Percentiles rank a stretch among this genome's conserved stretches.
Evolutionary conservation across 208 protist genomes (phyloP).

Genomic region (Crithidia bombi): DNA sequence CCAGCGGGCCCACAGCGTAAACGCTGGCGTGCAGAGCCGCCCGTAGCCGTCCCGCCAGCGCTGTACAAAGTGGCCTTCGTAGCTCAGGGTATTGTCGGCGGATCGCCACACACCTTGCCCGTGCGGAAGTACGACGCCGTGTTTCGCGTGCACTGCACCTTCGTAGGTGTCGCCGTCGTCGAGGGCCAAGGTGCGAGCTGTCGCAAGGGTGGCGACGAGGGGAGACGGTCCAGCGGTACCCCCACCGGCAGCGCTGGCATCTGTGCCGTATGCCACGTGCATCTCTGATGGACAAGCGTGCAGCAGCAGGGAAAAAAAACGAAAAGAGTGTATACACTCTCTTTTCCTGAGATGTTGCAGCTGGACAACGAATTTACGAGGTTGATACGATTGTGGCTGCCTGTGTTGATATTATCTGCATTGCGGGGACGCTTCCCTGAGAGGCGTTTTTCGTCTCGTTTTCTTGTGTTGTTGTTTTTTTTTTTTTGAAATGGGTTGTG

Average conservation of each 20-base stretch:
- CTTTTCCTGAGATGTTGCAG: no score
- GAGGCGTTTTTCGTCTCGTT: no score
- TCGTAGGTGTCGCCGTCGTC: constrained; percentile 70
- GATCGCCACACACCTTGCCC: constrained; percentile 68
- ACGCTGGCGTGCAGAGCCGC: constrained; percentile 51
- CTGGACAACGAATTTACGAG: no score
- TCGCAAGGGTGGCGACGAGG: background rate
- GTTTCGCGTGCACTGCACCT: constrained; percentile 45
- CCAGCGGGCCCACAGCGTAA: constrained; percentile 75
- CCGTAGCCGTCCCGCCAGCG: constrained; percentile 76
- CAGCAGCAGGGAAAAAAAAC: no score
- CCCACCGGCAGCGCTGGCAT: background rate
- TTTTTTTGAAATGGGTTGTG: no score
- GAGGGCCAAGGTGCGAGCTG: constrained; percentile 33
- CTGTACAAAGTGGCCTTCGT: constrained; percentile 74
- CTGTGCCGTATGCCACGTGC: background rate
- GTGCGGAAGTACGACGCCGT: constrained; percentile 56
- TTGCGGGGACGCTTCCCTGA: no score
- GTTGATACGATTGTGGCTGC: no score
- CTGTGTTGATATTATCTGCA: no score
- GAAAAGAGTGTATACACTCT: no score
- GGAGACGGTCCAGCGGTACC: background rate
- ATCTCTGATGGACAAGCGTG: no score
- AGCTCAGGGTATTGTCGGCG: constrained; percentile 41
- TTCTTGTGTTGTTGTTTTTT: no score